phyloP scores from a whole-genome alignment of 306 rosid species.

The Gastrolobium villosum region DNA sequence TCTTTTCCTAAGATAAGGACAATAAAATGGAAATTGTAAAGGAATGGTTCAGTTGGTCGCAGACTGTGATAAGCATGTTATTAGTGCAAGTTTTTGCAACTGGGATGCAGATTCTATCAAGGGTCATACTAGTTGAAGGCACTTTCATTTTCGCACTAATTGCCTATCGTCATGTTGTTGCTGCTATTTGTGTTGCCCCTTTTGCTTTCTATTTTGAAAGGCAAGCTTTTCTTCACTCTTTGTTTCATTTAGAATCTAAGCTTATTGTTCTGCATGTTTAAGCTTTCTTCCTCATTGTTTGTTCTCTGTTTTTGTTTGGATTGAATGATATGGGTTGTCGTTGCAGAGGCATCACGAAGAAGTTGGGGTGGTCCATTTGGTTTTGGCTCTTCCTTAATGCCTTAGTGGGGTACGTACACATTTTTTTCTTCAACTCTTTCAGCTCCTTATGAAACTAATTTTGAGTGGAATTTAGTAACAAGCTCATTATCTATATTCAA shows the following conservation, averaged over 20 bases:
- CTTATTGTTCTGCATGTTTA: not conserved
- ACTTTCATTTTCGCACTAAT: slow-evolving; percentile 68
- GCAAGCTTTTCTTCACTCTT: slow-evolving; percentile 15
- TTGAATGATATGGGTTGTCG: not conserved
- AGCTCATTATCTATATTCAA: no score
- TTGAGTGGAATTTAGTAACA: no score
- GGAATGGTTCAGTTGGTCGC: slow-evolving; percentile 52
- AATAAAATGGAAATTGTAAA: slow-evolving; percentile 22
- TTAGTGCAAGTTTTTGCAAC: slow-evolving; percentile 56
- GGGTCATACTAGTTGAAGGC: slow-evolving; percentile 52
- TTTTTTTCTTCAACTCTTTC: not conserved
- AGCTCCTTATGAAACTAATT: no score
- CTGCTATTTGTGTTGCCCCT: slow-evolving; percentile 67
- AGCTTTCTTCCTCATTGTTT: not conserved
- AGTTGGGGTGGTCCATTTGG: slow-evolving; percentile 53
- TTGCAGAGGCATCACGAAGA: slow-evolving; percentile 60
- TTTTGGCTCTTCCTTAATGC: slow-evolving; percentile 72
- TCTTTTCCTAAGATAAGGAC: not conserved
- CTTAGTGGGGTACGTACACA: slow-evolving; percentile 68
- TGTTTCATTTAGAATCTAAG: not conserved
- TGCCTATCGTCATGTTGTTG: slow-evolving; percentile 66
- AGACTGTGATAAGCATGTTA: slow-evolving; percentile 55
- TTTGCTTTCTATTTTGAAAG: slow-evolving; percentile 69
- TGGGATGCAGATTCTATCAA: slow-evolving; percentile 60
- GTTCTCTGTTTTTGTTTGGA: not conserved